Conservation (phyloP, 495 filamentous ascomycete species). For the Aspergillus cavernicola region DNA sequence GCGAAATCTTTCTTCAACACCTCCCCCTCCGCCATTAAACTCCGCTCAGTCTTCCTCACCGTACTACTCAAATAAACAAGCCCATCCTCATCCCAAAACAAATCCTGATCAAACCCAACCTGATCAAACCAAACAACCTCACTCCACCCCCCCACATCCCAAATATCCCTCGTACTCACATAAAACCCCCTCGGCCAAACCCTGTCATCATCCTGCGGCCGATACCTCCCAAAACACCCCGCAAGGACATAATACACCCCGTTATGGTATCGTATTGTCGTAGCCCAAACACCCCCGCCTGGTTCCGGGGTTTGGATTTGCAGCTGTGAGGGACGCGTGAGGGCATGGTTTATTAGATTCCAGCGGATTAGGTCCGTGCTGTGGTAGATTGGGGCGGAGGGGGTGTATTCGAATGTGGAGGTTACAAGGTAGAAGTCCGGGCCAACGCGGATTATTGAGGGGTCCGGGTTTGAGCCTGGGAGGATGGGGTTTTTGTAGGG, state of each 20-base stretch:
- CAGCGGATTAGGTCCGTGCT: constrained; percentile 2
- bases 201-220: constrained; percentile 40
- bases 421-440: constrained; percentile 6
- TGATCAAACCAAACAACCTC: constrained; percentile 49
- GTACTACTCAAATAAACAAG: constrained; percentile 36
- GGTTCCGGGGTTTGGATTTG: constrained; percentile 57
- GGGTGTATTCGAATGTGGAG: constrained; percentile 7
- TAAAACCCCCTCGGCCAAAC: constrained; percentile 48
- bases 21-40: constrained; percentile 4
- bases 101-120: constrained; percentile 46
- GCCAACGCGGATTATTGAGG: neutral
- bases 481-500: constrained; percentile 12
- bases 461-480: constrained; percentile 10
- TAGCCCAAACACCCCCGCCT: constrained; percentile 45
- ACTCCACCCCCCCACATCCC: constrained; percentile 43
- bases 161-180: constrained; percentile 45
- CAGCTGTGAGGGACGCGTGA: constrained; percentile 55
- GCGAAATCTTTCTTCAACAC: constrained; percentile 34
- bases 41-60: constrained; percentile 30
- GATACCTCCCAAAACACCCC: constrained; percentile 39
- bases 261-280: constrained; percentile 38
- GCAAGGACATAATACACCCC: constrained; percentile 40
- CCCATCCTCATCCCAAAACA: constrained; percentile 41
- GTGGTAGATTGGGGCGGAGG: constrained; percentile 5
- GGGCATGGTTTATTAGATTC: constrained; percentile 46